A percentile compares a stretch with the other conserved stretches of the same genome.
These are phyloP conservation scores for Pestalotiopsis sp. DNA, from an alignment of 2,329 filamentous ascomycete species.

Conservation along the genomic window DNA sequence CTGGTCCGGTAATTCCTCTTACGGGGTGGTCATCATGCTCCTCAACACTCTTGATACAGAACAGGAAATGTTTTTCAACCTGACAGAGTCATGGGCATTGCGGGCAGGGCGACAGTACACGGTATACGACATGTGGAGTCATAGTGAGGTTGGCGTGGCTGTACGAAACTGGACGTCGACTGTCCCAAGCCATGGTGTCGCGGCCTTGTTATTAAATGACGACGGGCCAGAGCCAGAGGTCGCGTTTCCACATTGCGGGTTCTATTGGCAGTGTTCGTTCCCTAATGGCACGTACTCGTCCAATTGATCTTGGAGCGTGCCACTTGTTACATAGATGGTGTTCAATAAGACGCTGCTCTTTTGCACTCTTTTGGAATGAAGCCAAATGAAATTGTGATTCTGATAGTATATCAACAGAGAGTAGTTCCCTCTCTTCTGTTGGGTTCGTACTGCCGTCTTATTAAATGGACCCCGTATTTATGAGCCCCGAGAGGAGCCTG, in stretches of 20 bases:
- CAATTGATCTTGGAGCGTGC: neutral
- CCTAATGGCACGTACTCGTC: conserved; percentile 9
- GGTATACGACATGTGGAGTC: conserved; percentile 8
- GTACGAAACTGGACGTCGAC: conserved; percentile 4
- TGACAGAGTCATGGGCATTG: conserved; percentile 7
- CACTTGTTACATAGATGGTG: too few species aligned
- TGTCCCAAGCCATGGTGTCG: neutral
- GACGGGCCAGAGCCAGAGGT: conserved; percentile 4
- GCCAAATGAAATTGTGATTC: too few species aligned
- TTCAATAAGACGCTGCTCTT: too few species aligned
- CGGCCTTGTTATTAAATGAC: neutral
- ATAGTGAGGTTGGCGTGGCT: neutral
- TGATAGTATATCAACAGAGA: too few species aligned
- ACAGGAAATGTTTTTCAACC: conserved; percentile 6
- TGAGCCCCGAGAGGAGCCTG: too few species aligned
- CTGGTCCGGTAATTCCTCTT: conserved; percentile 6
- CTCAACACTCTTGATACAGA: conserved; percentile 6
- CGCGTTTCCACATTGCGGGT: conserved; percentile 7
- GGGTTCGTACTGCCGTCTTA: too few species aligned
- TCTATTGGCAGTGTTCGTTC: conserved; percentile 6
- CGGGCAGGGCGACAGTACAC: conserved; percentile 1
- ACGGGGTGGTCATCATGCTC: conserved; percentile 2
- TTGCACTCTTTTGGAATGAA: too few species aligned
- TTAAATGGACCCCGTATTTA: too few species aligned
- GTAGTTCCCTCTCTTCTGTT: too few species aligned